Evolutionary conservation across 1,284 basidiomycete species (phyloP).

Genomic region (Ganoderma sinense): DNA sequence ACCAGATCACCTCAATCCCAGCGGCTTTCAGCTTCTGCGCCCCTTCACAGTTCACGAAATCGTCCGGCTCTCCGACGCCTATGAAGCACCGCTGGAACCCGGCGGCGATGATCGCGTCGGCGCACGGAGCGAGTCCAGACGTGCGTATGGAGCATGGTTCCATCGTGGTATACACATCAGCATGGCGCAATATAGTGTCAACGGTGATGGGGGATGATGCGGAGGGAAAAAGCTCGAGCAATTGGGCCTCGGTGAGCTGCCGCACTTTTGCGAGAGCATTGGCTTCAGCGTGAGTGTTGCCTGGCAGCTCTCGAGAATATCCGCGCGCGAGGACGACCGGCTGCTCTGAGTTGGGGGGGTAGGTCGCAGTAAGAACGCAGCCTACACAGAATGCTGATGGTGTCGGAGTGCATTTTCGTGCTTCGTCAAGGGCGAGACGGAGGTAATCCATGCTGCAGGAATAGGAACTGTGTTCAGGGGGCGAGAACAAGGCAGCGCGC

Average conservation of each 20-base stretch:
- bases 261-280: constrained; percentile 88
- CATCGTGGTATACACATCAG: constrained; percentile 93
- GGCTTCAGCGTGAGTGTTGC: constrained; percentile 98
- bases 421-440: constrained; percentile 74
- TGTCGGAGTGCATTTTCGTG: constrained; percentile 74
- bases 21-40: constrained; percentile 77
- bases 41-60: constrained; percentile 96
- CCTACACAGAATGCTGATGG: constrained; percentile 96
- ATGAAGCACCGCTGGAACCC: constrained; percentile 84
- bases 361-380: constrained; percentile 75
- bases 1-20: constrained; percentile 80
- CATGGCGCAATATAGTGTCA: constrained; percentile 58
- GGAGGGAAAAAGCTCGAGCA: constrained; percentile 52
- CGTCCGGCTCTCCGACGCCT: constrained; percentile 92
- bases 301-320: constrained; percentile 91
- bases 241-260: constrained; percentile 49
- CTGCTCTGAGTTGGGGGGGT: constrained; percentile 45
- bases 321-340: constrained; percentile 78
- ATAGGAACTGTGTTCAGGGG: not conserved
- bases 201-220: constrained; percentile 32
- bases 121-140: constrained; percentile 88
- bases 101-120: constrained; percentile 83
- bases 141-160: constrained; percentile 95
- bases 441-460: constrained; percentile 50
- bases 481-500: not conserved